Evolutionary conservation across 345 rosid species (phyloP), one percentile per base, ranked within the genome.

Genomic region (Lenwebbia sp.): DNA sequence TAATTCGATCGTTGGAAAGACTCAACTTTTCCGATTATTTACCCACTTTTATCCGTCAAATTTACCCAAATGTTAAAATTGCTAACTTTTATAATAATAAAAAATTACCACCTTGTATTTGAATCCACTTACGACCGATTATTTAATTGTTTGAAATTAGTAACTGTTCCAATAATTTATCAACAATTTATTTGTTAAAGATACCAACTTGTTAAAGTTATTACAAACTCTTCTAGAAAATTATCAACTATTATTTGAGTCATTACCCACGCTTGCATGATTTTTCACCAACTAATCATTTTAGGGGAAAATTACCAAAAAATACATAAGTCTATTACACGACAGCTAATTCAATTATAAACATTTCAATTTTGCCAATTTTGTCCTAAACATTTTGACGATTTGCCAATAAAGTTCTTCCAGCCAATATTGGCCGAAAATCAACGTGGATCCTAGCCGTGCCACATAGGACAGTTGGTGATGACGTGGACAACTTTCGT

Each of bases 391-490:
- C 13, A 49, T 10, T 49, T 49, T 11, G 13, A 11, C 13, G 13
- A 30, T 62, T 62, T 28, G 1, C 15, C 41, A 62, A 62, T 62
- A 62, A 14, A 28, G 11, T 17, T 14, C 40, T 62, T 62, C 0
- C 4, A 2, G 4, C 40, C 40, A 62, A 30, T 62, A 14, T 62
- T 30, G 11, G 40, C 0, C 1, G 6, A 19, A 62, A 62, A 0
- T 9, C 7, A 0, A 30, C 0, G 1, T 15, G 2, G 11, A 62
- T 5, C 0, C 2, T 30, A 0, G 0, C 2, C 30, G 5, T 62
- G 19, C 1, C 6, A 28, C 10, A 28, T 28, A 3, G 6, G 3
- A 58, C 13, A 58, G 0, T 58, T 0, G 0, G 0, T 0, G 0
- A 1, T 2, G 0, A n/a, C 0, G 0, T 58, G 40, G 2, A 62